Base-by-base conservation (phyloP, 306 rosid species). In the Dalbergia oliveri region DNA sequence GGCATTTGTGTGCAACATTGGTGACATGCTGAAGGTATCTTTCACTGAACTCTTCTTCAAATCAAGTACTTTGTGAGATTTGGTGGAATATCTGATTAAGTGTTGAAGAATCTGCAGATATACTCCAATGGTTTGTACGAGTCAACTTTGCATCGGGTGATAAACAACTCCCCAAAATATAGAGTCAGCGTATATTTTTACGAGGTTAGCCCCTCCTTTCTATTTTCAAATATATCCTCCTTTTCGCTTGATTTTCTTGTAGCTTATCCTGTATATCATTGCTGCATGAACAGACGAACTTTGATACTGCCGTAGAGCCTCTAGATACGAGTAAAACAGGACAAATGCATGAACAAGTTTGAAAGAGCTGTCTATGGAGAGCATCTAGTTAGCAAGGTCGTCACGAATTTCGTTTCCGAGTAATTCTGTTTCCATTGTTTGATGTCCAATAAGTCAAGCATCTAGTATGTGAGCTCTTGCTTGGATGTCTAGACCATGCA, bases 21-120 rank as follows among this genome's bases (percentile, higher is more conserved):
- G 99, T 16, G 98, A 91, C 88, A 95, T 95, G 99, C 87, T 95
- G 13, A 93, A 95, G 97, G 99, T 91, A 88, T 68, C 9, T 80
- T 11, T 60, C 35, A 21, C 47, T 63, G 37, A 23, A 16, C 19
- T 51, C 41, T 76, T 71, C 60, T 37, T 50, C 59, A 44, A 44
- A 61, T 56, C 15, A 23, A 49, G 6, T 47, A 65, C 16, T 49
- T 62, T n/a, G n/a, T 63, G 26, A 16, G 53, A 23, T 57, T 79
- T 60, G n/a, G 14, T 47, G 39, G 13, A 68, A 4, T 13, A 50
- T 31, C 53, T 80, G 61, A 71, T 44, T n/a, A 43, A 66, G 59
- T 78, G 34, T 44, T 68, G 41, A 66, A 67, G 56, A 51, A 54
- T 76, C 12, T 84, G 80, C 86, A 95, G 99, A 90, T 95, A 82